A percentile compares a stretch with the other conserved stretches of the same genome.
These are phyloP conservation scores for Oxytropis ochrocephala DNA, from an alignment of 306 rosid genomes.

Conservation along the genomic window DNA sequence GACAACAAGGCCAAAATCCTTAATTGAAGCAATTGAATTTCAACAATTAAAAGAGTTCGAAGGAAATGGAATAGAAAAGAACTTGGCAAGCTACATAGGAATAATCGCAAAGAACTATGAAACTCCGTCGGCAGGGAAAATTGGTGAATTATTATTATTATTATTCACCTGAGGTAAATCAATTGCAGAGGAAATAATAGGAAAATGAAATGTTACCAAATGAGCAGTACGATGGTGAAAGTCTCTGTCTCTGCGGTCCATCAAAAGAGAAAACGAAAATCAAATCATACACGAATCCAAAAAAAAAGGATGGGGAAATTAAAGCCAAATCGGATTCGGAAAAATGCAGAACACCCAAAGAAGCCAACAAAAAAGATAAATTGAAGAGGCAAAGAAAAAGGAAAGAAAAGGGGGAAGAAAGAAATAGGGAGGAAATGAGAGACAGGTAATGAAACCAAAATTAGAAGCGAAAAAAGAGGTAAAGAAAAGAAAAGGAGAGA, in stretches of 20 bases:
- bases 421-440: slow-evolving; percentile 7
- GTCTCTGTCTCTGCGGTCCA: slow-evolving; percentile 41
- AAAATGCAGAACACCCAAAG: slow-evolving; percentile 23
- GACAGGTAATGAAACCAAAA: slow-evolving; percentile 11
- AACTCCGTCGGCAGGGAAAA: background rate
- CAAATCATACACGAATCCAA: background rate
- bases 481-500: background rate
- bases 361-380: background rate
- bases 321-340: slow-evolving; percentile 28
- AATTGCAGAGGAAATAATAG: background rate
- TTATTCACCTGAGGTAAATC: background rate
- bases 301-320: background rate
- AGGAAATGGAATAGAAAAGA: background rate
- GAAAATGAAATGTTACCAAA: slow-evolving; percentile 36
- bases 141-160: background rate
- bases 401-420: background rate
- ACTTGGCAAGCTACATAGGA: background rate
- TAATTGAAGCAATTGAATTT: background rate
- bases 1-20: background rate
- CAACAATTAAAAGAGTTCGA: background rate
- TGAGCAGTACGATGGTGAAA: slow-evolving; percentile 33
- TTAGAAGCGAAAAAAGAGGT: slow-evolving; percentile 29
- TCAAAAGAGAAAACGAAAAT: background rate
- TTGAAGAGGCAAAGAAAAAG: background rate
- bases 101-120: background rate